A percentile compares a stretch with the other conserved stretches of the same genome.
These are phyloP conservation scores for Hortiboletus campestris DNA, from an alignment of 768 basidiomycete genomes.

Conservation along the genomic window DNA sequence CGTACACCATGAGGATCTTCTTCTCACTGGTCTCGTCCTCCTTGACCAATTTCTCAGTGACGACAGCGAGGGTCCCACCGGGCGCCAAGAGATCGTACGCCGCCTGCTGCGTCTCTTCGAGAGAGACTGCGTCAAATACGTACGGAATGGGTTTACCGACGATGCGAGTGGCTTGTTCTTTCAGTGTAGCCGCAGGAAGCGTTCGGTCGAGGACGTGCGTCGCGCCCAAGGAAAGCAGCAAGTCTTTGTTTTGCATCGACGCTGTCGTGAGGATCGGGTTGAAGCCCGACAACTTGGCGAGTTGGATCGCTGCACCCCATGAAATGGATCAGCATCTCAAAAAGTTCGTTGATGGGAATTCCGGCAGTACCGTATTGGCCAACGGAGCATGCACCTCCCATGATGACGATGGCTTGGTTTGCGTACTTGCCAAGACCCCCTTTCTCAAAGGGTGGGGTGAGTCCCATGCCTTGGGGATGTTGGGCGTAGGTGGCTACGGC, in stretches of 20 bases:
- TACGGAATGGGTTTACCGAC: background rate
- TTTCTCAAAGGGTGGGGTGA: conserved; percentile 27
- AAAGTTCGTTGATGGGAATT: background rate
- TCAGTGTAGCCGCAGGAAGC: conserved; percentile 10
- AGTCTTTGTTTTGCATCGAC: conserved; percentile 29
- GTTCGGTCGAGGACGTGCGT: conserved; percentile 36
- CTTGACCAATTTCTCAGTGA: background rate
- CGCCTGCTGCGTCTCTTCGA: conserved; percentile 29
- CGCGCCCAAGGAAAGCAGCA: conserved; percentile 34
- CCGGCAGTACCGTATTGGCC: conserved; percentile 36
- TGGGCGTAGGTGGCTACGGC: conserved; percentile 34
- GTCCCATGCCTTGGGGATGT: conserved; percentile 23
- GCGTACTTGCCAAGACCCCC: conserved; percentile 31
- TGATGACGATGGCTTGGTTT: conserved; percentile 31
- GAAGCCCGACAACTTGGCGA: conserved; percentile 34
- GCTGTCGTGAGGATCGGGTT: conserved; percentile 38
- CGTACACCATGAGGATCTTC: conserved; percentile 6
- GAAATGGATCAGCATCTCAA: background rate
- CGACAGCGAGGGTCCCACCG: conserved; percentile 28
- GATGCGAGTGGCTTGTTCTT: conserved; percentile 2
- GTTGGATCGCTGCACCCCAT: conserved; percentile 27
- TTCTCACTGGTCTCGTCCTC: background rate
- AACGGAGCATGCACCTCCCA: conserved; percentile 38
- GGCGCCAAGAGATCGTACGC: conserved; percentile 31
- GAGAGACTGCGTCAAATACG: conserved; percentile 29